Evolutionary conservation across 495 filamentous ascomycete species (phyloP).

Genomic region (Venustampulla echinocandica): DNA sequence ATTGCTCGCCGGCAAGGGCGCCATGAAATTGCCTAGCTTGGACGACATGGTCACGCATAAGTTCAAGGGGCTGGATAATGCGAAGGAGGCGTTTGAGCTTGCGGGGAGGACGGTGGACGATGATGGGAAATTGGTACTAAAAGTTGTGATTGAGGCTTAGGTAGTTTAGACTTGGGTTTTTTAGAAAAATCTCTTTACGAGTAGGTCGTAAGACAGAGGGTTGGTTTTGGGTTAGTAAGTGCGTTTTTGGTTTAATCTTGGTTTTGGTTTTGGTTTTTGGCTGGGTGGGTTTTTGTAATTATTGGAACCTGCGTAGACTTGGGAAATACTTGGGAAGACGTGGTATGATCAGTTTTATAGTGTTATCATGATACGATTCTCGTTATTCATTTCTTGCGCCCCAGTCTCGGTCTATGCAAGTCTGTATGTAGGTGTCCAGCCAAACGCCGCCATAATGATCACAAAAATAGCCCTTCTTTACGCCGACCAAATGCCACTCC

Average conservation of each 20-base stretch:
- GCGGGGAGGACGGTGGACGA: conserved; percentile 76
- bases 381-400: neutral
- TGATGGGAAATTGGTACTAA: conserved; percentile 68
- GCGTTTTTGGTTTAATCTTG: too few species aligned
- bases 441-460: conserved; percentile 11
- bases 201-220: too few species aligned
- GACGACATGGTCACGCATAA: conserved; percentile 70
- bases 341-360: too few species aligned
- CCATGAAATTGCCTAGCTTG: conserved; percentile 52
- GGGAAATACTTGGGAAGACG: too few species aligned
- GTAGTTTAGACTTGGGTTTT: neutral
- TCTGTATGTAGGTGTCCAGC: conserved; percentile 6
- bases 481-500: conserved; percentile 13
- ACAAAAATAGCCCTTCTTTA: neutral
- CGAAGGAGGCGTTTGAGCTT: conserved; percentile 65
- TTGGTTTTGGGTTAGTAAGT: too few species aligned
- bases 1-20: conserved; percentile 47
- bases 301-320: too few species aligned
- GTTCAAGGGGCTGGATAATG: conserved; percentile 55
- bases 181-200: conserved; percentile 3
- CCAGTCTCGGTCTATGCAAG: neutral
- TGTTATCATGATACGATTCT: too few species aligned
- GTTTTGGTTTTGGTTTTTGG: too few species aligned
- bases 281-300: too few species aligned
- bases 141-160: conserved; percentile 67